Base-by-base conservation (phyloP, 2,329 filamentous ascomycete genomes). In the Cercospora sp. region DNA sequence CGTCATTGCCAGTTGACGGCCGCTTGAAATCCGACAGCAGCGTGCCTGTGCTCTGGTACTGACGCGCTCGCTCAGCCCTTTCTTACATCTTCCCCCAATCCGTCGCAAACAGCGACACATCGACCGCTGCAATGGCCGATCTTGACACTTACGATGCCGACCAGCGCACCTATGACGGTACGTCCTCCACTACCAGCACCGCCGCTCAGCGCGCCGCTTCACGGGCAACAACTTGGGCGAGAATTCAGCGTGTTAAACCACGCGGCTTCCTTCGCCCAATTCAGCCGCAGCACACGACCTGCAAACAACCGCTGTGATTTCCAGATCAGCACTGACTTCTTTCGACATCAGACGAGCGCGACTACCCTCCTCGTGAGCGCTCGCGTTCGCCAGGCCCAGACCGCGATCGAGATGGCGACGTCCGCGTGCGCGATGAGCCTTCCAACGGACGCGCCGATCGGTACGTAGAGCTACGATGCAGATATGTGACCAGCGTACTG, bases 101-200 rank as follows among this genome's bases (percentile, higher is more conserved):
- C 62, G 51, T 58, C 62, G 62, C 62, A 45, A 39, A 59, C 48
- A 20, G 48, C 28, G 20, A 64, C 20, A 33, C 65, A 63, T 18
- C 60, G 55, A 23, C 60, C 67, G 51, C 62, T 67, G 51, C 12
- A 30, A 82, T 80, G 80, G 79, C 80, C 73, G 82, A 81, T 75
- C 86, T 87, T 82, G 88, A 91, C 70, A 77, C 77, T 74, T 90
- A 89, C 82, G 88, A 90, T 77, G 85, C 85, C 75, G 87, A 90
- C 72, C 85, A 85, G 78, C 86, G 87, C 81, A 84, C 83, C 75
- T 91, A 89, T 79, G 88, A 90, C 71, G 88, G 89, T 90, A 84
- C 76, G 83, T 80, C 71, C 26, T 30, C 26, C 60, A 10, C 18
- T 9, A 26, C 8, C 23, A 31, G 33, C 51, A 4, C 7, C n/a